Percentiles rank a stretch among this genome's conserved stretches.
Evolutionary conservation across 2,329 filamentous ascomycete genomes (phyloP).

Genomic region (Elsinoe necatrix): DNA sequence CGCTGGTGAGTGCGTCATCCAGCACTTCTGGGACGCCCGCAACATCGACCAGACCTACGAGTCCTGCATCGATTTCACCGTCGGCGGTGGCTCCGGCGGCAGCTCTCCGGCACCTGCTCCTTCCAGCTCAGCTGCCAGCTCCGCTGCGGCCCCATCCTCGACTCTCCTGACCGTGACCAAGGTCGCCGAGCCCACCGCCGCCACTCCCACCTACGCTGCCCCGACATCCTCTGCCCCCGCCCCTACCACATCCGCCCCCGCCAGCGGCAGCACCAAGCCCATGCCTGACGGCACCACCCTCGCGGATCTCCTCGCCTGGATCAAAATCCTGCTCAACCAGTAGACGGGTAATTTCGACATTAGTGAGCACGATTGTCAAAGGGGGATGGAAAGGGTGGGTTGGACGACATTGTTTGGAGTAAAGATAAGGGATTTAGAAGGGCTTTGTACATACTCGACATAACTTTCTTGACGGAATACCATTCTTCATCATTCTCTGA

Average conservation of each 20-base stretch:
- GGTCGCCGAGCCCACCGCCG: background rate
- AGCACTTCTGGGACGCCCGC: conserved; percentile 55
- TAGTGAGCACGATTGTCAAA: no score
- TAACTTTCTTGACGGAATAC: background rate
- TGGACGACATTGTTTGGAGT: background rate
- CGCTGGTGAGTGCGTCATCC: conserved; percentile 47
- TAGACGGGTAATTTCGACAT: background rate
- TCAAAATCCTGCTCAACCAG: conserved; percentile 13
- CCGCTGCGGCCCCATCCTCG: background rate
- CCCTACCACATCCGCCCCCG: background rate
- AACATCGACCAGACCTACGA: conserved; percentile 54
- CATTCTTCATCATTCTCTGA: background rate
- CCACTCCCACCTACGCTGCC: background rate
- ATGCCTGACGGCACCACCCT: conserved; percentile 20
- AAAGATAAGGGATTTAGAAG: background rate
- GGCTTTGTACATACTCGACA: background rate
- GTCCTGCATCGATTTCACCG: conserved; percentile 52
- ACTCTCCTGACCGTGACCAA: conserved; percentile 3
- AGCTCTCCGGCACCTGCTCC: conserved; percentile 10
- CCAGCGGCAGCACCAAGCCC: conserved; percentile 17
- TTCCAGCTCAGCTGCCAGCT: background rate
- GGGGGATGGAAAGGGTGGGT: background rate
- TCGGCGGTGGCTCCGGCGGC: conserved; percentile 27
- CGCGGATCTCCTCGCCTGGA: conserved; percentile 22
- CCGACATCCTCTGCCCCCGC: background rate